phyloP scores from a whole-genome alignment of 1,284 basidiomycete species.

The Rhodotorula sp. region DNA sequence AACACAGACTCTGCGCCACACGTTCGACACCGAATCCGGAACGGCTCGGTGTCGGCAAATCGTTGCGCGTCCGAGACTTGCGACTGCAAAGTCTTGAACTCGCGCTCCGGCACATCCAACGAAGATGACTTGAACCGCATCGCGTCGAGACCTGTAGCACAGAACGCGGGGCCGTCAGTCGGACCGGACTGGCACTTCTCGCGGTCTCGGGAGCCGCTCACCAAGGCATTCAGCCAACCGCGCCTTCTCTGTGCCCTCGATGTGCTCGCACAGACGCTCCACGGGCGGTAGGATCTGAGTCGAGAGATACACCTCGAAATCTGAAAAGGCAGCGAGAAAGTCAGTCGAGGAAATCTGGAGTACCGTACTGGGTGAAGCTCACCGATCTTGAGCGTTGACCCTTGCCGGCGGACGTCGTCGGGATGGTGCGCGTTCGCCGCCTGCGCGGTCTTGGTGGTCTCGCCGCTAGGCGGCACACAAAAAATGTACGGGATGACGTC shows the following conservation, averaged over 20 bases:
- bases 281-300: conserved; percentile 92
- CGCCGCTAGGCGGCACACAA: conserved; percentile 74
- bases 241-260: conserved; percentile 90
- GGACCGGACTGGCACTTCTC: too few species aligned
- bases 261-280: conserved; percentile 90
- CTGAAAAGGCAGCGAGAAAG: conserved; percentile 51
- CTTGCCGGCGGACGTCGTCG: conserved; percentile 78
- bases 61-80: conserved; percentile 85
- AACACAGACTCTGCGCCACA: conserved; percentile 68
- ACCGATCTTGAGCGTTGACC: conserved; percentile 71
- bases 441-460: conserved; percentile 71
- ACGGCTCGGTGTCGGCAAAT: conserved; percentile 70
- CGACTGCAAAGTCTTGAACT: conserved; percentile 82
- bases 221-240: conserved; percentile 93
- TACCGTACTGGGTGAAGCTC: conserved; percentile 37
- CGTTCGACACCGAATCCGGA: conserved; percentile 69
- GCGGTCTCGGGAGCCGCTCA: conserved; percentile 47
- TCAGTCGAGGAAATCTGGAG: neutral
- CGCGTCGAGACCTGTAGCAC: conserved; percentile 72
- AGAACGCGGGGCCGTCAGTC: too few species aligned
- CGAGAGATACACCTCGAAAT: conserved; percentile 88
- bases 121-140: conserved; percentile 61
- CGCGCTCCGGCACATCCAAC: conserved; percentile 62
- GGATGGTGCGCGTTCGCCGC: conserved; percentile 91
- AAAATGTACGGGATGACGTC: conserved; percentile 98